Evolutionary conservation across 2,329 filamentous ascomycete species (phyloP), one percentile per base, ranked within the genome.

Genomic region (Fusarium concolor): DNA sequence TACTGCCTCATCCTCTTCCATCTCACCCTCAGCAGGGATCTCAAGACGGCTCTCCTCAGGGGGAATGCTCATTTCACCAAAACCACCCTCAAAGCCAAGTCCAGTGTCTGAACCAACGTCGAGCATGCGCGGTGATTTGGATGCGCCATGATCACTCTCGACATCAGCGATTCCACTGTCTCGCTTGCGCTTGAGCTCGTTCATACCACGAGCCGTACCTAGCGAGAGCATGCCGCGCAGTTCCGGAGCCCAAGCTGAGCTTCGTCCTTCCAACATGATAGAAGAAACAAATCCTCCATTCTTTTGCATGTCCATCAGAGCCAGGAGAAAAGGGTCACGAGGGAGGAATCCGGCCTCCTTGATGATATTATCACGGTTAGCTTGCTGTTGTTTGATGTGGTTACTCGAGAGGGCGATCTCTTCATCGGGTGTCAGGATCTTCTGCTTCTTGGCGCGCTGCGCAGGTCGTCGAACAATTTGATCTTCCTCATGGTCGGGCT

Each of bases 171-270:
- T 88, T 24, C 92, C 94, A 73, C 91, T 94, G 75, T 97, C 94
- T 28, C 96, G 90, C 85, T 99, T 99, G 61, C 96, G 89, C 86
- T 98, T 99, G 56, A 95, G 86, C 64, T 97, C 93, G 59, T 89
- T 91, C 41, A 90, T 86, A 58, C 89, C 89, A 64, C 90, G 90
- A 17, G 97, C 86, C 15, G 92, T 86, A 68, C 96, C 93, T 41
- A 97, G 84, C 2, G 94, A 97, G n/a, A 98, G 83, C 73, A 99
- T 89, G n/a, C 92, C 93, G 62, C 93, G 90, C 20, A 99, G 86
- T 80, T 99, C 96, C 1, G 95, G 95, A 5, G 95, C 95, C 94
- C 94, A 97, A 41, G 88, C 88, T 69, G 88, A 86, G 71, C 90
- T 90, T 67, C 92, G 89, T 37, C 90, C 92, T 65, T 94, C 93